A percentile compares a stretch with the other conserved stretches of the same genome.
Evolutionary conservation across 495 filamentous ascomycete genomes (phyloP).

Genomic region (Chaetomium cochliodes): DNA sequence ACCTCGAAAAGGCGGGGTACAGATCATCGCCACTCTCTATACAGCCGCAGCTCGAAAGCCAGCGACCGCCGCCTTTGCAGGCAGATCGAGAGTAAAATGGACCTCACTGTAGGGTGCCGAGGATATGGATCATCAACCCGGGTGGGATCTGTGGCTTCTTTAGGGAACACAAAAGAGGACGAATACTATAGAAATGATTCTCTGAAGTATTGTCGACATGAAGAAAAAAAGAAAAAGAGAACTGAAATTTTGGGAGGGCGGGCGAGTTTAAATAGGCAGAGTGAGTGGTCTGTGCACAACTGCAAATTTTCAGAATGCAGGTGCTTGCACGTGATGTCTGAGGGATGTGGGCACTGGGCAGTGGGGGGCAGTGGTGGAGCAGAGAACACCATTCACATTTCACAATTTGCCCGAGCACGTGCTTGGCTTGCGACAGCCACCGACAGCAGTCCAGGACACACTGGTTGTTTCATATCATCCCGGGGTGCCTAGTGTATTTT

Average conservation of each 20-base stretch:
- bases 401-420: too few relatives aligned
- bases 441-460: too few relatives aligned
- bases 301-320: slow-evolving; percentile 13
- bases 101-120: slow-evolving; percentile 60
- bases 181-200: slow-evolving; percentile 91
- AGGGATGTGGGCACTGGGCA: background rate
- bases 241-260: slow-evolving; percentile 4
- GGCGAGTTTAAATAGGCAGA: background rate
- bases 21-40: slow-evolving; percentile 66
- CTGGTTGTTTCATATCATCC: too few relatives aligned
- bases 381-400: too few relatives aligned
- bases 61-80: slow-evolving; percentile 50
- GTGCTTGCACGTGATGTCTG: slow-evolving; percentile 15
- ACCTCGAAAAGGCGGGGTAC: slow-evolving; percentile 50
- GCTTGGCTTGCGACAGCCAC: too few relatives aligned
- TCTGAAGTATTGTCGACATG: slow-evolving; percentile 66
- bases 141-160: slow-evolving; percentile 63
- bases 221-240: slow-evolving; percentile 24
- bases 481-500: too few relatives aligned
- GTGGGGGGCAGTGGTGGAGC: too few relatives aligned
- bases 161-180: slow-evolving; percentile 76
- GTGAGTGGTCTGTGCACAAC: slow-evolving; percentile 16
- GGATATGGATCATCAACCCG: slow-evolving; percentile 63
- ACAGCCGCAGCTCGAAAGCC: slow-evolving; percentile 40
- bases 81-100: slow-evolving; percentile 50